phyloP scores from a whole-genome alignment of 192 early-diverging fungal genomes.

The Umbelopsis sp. region DNA sequence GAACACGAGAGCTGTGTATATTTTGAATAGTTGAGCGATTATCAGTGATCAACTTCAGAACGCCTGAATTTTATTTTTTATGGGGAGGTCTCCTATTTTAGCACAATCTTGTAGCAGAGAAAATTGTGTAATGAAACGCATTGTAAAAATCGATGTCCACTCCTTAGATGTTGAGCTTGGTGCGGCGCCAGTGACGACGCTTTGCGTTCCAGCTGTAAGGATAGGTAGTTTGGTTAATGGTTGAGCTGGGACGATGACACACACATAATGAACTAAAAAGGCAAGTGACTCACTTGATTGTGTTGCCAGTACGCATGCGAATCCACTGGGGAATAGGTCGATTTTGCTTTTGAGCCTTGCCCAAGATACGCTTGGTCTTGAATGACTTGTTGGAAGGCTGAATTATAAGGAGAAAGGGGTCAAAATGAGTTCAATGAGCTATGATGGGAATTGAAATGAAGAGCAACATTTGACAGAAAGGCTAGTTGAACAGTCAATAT shows the following conservation, averaged over 20 bases:
- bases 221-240: background rate
- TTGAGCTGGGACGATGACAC: too few relatives aligned
- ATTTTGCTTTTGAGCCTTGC: conserved; percentile 99
- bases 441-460: background rate
- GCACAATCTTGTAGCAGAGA: background rate
- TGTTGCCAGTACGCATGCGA: conserved; percentile 93
- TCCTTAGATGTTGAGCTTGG: conserved; percentile 93
- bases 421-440: background rate
- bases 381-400: conserved; percentile 98
- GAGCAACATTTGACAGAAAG: background rate
- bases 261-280: too few relatives aligned
- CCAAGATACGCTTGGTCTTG: conserved; percentile 95
- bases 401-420: background rate
- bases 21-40: background rate
- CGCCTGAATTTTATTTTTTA: background rate
- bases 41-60: background rate
- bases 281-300: conserved; percentile 65
- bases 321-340: conserved; percentile 98
- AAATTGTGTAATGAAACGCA: background rate
- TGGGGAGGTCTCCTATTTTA: background rate
- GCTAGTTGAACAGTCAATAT: background rate
- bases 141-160: background rate
- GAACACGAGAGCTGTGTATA: too few relatives aligned
- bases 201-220: conserved; percentile 91
- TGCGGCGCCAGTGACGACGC: conserved; percentile 99